phyloP scores from a whole-genome alignment of 2,329 filamentous ascomycete species.

The Penicillium paneum region DNA sequence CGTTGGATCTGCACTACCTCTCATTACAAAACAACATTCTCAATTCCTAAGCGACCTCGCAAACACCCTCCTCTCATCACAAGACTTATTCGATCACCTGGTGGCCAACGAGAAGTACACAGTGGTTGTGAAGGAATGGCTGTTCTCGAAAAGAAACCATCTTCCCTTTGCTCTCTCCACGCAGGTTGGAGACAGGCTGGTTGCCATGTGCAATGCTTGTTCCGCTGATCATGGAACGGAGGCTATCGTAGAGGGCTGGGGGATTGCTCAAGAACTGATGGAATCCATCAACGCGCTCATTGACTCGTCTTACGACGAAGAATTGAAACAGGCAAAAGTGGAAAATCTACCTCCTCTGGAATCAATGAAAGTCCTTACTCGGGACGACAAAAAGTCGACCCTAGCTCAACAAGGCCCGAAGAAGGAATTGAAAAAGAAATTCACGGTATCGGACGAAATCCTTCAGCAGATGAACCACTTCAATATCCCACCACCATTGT shows the following conservation, averaged over 20 bases:
- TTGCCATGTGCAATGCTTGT: conserved; percentile 9
- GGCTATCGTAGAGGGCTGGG: background rate
- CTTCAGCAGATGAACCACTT: conserved; percentile 1
- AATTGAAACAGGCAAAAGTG: background rate
- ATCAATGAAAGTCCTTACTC: conserved; percentile 4
- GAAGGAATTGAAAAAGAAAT: background rate
- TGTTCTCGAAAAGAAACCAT: conserved; percentile 6
- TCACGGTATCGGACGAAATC: conserved; percentile 1
- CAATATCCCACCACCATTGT: background rate
- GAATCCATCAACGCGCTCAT: background rate
- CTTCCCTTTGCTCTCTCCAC: background rate
- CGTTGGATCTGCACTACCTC: conserved; percentile 10
- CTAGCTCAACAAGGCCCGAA: background rate
- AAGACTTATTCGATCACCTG: conserved; percentile 8
- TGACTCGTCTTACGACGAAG: background rate
- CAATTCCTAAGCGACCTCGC: conserved; percentile 2
- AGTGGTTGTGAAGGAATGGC: conserved; percentile 6
- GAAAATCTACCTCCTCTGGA: conserved; percentile 5
- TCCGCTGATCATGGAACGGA: conserved; percentile 7
- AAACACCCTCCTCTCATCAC: background rate
- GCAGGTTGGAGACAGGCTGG: conserved; percentile 2
- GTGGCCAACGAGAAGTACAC: conserved; percentile 7
- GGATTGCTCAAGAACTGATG: background rate
- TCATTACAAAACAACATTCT: conserved; percentile 1
- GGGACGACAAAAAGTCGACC: conserved; percentile 10